Percentiles rank a stretch among this genome's conserved stretches.
phyloP scores from a whole-genome alignment of 2,329 filamentous ascomycete genomes.

The Ceratocystis papillata region DNA sequence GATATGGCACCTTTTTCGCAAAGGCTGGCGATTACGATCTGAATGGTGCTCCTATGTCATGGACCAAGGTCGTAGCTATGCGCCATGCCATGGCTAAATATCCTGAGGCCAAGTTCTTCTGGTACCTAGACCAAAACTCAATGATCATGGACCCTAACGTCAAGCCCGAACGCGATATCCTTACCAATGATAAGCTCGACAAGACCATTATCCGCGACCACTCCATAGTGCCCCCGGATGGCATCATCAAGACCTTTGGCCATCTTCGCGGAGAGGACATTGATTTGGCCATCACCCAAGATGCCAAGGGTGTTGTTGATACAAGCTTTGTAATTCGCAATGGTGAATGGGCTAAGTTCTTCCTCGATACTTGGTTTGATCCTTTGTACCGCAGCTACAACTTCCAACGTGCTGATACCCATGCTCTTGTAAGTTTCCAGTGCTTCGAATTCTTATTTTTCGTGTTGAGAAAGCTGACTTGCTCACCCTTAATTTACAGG shows the following conservation, averaged over 20 bases:
- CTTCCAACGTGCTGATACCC: conserved; percentile 86
- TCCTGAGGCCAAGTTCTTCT: conserved; percentile 69
- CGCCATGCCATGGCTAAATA: conserved; percentile 77
- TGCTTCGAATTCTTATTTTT: not conserved
- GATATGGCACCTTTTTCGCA: conserved; percentile 77
- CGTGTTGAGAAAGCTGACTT: not conserved
- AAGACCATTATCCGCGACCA: conserved; percentile 72
- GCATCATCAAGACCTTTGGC: conserved; percentile 87
- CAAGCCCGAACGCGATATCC: conserved; percentile 59
- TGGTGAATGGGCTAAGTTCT: conserved; percentile 84
- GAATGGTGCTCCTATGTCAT: conserved; percentile 48
- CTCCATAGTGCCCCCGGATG: conserved; percentile 85
- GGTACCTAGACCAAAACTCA: conserved; percentile 74
- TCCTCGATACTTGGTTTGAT: conserved; percentile 93
- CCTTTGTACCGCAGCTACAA: conserved; percentile 89
- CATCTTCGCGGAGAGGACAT: conserved; percentile 69
- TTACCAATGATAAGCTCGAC: conserved; percentile 57
- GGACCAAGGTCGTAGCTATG: conserved; percentile 72
- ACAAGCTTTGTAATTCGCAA: conserved; percentile 70
- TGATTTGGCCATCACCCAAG: conserved; percentile 75
- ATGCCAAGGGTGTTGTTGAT: conserved; percentile 64
- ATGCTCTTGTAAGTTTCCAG: conserved; percentile 61
- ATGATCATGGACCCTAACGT: conserved; percentile 76
- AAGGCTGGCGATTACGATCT: conserved; percentile 66
- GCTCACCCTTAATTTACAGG: conserved; percentile 38